These are phyloP conservation scores for Pseudotsuga menziesii DNA, from an alignment of 75 land plant species.

Conservation along the genomic window DNA sequence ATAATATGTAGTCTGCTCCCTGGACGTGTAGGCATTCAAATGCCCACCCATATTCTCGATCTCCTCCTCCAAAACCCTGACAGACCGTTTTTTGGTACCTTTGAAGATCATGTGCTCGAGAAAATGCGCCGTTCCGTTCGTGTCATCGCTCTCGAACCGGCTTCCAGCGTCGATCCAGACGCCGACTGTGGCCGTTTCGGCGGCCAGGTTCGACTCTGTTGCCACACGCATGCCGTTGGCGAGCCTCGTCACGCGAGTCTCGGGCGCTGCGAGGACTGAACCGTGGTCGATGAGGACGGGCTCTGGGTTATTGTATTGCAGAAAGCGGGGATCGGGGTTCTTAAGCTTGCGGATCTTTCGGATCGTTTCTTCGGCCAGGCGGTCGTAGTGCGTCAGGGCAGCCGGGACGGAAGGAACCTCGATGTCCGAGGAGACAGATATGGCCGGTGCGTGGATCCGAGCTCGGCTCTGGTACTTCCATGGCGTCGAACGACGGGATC, in stretches of 20 bases:
- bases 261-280: slow-evolving; percentile 26
- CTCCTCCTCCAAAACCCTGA: slow-evolving; percentile 36
- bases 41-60: slow-evolving; percentile 56
- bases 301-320: background rate
- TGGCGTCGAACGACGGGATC: no score
- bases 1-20: slow-evolving; percentile 54
- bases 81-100: slow-evolving; percentile 22
- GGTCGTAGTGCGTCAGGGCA: no score
- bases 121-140: slow-evolving; percentile 58
- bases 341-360: no score
- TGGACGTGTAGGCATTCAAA: slow-evolving; percentile 53
- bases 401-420: no score
- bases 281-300: slow-evolving; percentile 20
- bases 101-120: slow-evolving; percentile 64
- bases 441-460: no score
- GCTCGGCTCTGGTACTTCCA: no score
- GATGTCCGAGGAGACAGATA: no score
- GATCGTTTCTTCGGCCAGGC: no score
- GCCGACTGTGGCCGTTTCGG: slow-evolving; percentile 40
- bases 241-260: slow-evolving; percentile 31
- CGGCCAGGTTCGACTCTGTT: slow-evolving; percentile 19
- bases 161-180: slow-evolving; percentile 65
- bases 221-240: slow-evolving; percentile 47
- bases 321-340: background rate
- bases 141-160: slow-evolving; percentile 43